Evolutionary conservation across 306 rosid species (phyloP).

Genomic region (Vicia sativa): DNA sequence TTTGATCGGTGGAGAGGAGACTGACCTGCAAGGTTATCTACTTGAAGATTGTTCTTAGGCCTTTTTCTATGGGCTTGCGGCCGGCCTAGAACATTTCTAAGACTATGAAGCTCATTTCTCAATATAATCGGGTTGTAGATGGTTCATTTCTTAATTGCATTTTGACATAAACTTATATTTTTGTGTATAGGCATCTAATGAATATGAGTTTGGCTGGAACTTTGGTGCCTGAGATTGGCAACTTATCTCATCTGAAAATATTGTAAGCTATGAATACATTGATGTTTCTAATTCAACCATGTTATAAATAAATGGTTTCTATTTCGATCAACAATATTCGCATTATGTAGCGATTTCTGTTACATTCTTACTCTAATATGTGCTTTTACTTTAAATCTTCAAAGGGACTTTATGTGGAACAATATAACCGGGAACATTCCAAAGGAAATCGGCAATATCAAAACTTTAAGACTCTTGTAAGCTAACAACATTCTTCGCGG

Average conservation of each 20-base stretch:
- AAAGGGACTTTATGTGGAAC: conserved; percentile 97
- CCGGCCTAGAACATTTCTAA: not conserved
- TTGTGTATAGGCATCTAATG: conserved; percentile 70
- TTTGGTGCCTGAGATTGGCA: conserved; percentile 75
- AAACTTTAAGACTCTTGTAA: conserved; percentile 75
- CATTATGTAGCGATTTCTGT: conserved; percentile 16
- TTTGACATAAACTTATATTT: too few relatives aligned
- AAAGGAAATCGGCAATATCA: conserved; percentile 80
- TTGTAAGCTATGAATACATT: conserved; percentile 60
- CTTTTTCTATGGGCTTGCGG: too few relatives aligned
- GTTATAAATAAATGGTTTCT: conserved; percentile 10
- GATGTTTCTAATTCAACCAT: too few relatives aligned
- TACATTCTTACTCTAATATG: conserved; percentile 36
- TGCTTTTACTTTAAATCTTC: conserved; percentile 31
- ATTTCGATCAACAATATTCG: conserved; percentile 23
- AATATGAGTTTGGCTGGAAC: conserved; percentile 66
- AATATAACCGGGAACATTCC: conserved; percentile 75
- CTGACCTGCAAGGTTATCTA: too few relatives aligned
- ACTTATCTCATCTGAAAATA: conserved; percentile 56
- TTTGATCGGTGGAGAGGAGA: too few relatives aligned
- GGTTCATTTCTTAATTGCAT: too few relatives aligned
- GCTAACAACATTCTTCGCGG: conserved; percentile 23
- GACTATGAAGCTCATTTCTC: not conserved
- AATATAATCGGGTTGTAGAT: not conserved
- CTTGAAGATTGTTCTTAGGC: too few relatives aligned